Conservation (phyloP, 192 early-diverging fungal species). For the Linnemannia schmuckeri region DNA sequence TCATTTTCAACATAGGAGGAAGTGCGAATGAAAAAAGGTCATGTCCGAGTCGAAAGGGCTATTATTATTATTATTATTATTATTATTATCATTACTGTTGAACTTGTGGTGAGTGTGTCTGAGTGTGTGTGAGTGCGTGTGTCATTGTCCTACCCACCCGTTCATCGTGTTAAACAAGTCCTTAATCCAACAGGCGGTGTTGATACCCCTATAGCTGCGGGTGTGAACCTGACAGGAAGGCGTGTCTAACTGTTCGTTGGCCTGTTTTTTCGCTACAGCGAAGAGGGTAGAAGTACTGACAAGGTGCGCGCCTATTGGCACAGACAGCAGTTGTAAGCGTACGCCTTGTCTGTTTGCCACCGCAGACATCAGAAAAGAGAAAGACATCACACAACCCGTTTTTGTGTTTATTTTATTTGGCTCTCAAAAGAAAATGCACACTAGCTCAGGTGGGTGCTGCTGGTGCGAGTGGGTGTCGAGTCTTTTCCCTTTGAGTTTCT, state of each 20-base stretch:
- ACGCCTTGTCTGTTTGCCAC: neutral
- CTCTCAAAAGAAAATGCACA: neutral
- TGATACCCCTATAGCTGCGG: too few relatives aligned
- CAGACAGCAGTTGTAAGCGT: neutral
- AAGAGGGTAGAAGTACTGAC: neutral
- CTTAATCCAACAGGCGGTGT: too few relatives aligned
- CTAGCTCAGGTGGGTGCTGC: neutral
- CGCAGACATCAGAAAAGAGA: neutral
- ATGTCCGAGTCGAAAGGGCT: too few relatives aligned
- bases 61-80: too few relatives aligned
- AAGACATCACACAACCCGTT: neutral
- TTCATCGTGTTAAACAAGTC: too few relatives aligned
- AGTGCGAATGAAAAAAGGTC: too few relatives aligned
- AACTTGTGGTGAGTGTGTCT: too few relatives aligned
- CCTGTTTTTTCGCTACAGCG: neutral
- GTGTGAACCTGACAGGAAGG: too few relatives aligned
- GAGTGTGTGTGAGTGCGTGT: too few relatives aligned
- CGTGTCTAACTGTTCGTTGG: too few relatives aligned
- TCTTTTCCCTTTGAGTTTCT: constrained; percentile 3
- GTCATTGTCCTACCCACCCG: too few relatives aligned
- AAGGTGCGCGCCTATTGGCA: neutral
- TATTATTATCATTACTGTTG: too few relatives aligned
- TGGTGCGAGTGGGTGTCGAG: neutral
- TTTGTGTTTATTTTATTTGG: neutral
- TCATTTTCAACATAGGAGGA: neutral